Base-by-base conservation (phyloP, 345 rosid species). In the Cardamine occulta region DNA sequence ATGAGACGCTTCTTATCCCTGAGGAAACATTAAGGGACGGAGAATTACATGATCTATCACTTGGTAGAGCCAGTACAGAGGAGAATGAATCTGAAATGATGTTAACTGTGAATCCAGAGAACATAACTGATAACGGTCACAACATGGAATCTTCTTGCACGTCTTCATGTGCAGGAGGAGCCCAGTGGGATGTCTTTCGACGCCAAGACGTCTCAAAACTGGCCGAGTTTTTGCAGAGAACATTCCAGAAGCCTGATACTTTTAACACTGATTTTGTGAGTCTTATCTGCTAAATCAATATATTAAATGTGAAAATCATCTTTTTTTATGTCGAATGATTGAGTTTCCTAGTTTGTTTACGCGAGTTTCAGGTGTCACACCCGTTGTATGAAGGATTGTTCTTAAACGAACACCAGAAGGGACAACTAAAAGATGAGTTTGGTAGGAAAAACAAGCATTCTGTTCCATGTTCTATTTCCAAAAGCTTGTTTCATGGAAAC, bases 181-280 rank as follows among this genome's bases (percentile, higher is more conserved):
- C 82, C 49, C 77, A 53, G 64, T 93, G 98, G 99, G 98, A 93
- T 70, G 86, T 95, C 77, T 95, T 95, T 49, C 80, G 85, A 61
- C 88, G 88, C 77, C 89, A 86, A 82, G 98, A 95, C 81, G 88
- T 83, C 74, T 88, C 94, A 35, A 88, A 89, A 79, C 79, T 95
- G 67, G 77, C 71, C 42, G 80, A 81, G 67, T 95, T 84, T 84
- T 23, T 95, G 80, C 80, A 47, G 59, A 79, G 65, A 57, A 57
- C 62, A 63, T 76, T 82, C 78, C 62, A 66, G 67, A 66, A 80
- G 72, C 91, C 74, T 1, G 83, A 73, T 29, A 54, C 51, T 70
- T 8, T 63, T 11, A 68, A 62, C 47, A 51, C 72, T 75, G 86
- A 83, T 70, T 72, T 81, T 58, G 90, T 92, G 82, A 86, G 97